These are phyloP conservation scores for Diplocarpon rosae DNA, from an alignment of 2,329 filamentous ascomycete genomes.

Conservation along the genomic window DNA sequence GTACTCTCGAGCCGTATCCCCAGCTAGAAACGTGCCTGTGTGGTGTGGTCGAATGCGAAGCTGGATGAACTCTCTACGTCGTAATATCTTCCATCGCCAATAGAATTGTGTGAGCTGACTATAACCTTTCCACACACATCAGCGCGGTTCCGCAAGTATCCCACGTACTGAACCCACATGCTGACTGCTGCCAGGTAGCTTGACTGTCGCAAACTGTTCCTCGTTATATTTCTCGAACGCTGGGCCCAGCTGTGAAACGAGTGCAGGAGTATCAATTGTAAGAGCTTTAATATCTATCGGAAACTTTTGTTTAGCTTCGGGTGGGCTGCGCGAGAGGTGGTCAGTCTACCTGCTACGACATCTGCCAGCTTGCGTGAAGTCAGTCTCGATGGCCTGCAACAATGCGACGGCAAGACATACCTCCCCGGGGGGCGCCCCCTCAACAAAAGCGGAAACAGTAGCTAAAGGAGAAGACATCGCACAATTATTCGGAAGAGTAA, in stretches of 20 bases:
- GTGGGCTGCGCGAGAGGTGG: background rate
- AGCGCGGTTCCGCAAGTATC: slow-evolving; percentile 2
- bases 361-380: slow-evolving; percentile 59
- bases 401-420: slow-evolving; percentile 39
- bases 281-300: slow-evolving; percentile 76
- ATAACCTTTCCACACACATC: slow-evolving; percentile 42
- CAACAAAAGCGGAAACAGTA: slow-evolving; percentile 74
- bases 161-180: slow-evolving; percentile 39
- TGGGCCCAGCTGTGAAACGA: slow-evolving; percentile 63
- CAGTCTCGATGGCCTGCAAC: slow-evolving; percentile 5
- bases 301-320: slow-evolving; percentile 7
- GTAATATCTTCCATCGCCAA: slow-evolving; percentile 76
- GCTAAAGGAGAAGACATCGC: slow-evolving; percentile 34
- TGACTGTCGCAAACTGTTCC: slow-evolving; percentile 79
- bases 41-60: slow-evolving; percentile 77
- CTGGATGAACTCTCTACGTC: slow-evolving; percentile 81
- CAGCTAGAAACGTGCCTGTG: slow-evolving; percentile 43
- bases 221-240: slow-evolving; percentile 95
- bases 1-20: background rate
- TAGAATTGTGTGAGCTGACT: slow-evolving; percentile 74
- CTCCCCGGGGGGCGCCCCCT: slow-evolving; percentile 93
- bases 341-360: slow-evolving; percentile 65
- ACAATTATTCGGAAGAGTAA: background rate
- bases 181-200: slow-evolving; percentile 77
- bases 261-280: slow-evolving; percentile 54